A percentile compares a stretch with the other conserved stretches of the same genome.
phyloP scores from a whole-genome alignment of 805 yeast species.

The Metschnikowia henanensis region DNA sequence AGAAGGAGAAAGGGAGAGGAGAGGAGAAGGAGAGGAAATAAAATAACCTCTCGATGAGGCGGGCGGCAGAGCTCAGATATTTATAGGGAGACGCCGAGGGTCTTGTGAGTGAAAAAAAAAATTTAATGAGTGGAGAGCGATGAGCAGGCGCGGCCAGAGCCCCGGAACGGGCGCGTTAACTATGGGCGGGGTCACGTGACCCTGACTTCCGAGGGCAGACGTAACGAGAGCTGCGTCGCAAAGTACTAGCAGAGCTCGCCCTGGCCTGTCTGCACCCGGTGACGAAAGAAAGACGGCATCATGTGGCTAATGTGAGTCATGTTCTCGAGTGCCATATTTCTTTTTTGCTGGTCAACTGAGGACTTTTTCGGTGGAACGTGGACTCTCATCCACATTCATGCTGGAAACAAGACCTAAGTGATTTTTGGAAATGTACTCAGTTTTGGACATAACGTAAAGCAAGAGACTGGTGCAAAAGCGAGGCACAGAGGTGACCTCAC shows the following conservation, averaged over 20 bases:
- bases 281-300: conserved; percentile 4
- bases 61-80: conserved; percentile 13
- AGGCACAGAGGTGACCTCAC: too few relatives aligned
- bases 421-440: too few relatives aligned
- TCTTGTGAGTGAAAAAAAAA: conserved; percentile 8
- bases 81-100: conserved; percentile 9
- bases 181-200: conserved; percentile 2
- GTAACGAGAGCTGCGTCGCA: conserved; percentile 16
- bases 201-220: conserved; percentile 12
- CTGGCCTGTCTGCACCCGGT: neutral
- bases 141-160: conserved; percentile 6
- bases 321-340: too few relatives aligned
- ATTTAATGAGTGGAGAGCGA: neutral
- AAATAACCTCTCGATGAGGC: conserved; percentile 6
- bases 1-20: conserved; percentile 30
- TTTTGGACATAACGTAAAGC: too few relatives aligned
- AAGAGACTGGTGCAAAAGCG: too few relatives aligned
- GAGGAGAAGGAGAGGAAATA: conserved; percentile 19
- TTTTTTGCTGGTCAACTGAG: too few relatives aligned
- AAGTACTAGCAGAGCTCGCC: conserved; percentile 1
- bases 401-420: too few relatives aligned
- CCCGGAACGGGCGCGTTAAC: conserved; percentile 3
- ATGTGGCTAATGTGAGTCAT: conserved; percentile 2
- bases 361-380: too few relatives aligned
- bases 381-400: too few relatives aligned